These are phyloP conservation scores for Acorus gramineus DNA, from an alignment of 106 monocot species.

Conservation along the genomic window DNA sequence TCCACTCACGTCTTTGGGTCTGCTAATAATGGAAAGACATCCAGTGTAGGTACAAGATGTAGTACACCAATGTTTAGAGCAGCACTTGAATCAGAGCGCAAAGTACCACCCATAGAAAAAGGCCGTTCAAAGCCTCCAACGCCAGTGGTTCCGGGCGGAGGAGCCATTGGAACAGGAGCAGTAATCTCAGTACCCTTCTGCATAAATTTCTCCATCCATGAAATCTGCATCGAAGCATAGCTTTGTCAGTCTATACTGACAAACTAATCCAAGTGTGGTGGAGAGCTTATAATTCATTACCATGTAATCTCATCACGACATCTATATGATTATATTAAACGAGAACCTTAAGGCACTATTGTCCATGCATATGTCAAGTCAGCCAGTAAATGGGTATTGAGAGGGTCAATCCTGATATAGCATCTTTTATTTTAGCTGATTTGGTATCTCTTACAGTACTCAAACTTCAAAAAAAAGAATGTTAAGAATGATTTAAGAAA, in stretches of 20 bases:
- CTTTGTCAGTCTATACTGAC: not conserved
- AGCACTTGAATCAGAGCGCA: conserved; percentile 94
- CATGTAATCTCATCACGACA: too few species aligned
- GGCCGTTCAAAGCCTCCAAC: conserved; percentile 98
- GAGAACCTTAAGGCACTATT: too few species aligned
- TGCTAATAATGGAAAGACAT: conserved; percentile 86
- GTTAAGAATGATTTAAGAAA: too few species aligned
- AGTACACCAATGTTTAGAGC: conserved; percentile 91
- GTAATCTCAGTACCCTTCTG: conserved; percentile 89
- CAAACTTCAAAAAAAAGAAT: too few species aligned
- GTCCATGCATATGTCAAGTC: too few species aligned
- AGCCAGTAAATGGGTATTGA: too few species aligned
- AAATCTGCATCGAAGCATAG: conserved; percentile 45
- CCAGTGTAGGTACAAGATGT: conserved; percentile 86
- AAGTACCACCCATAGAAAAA: conserved; percentile 60
- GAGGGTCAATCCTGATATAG: too few species aligned
- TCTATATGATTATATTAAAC: too few species aligned
- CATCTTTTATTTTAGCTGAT: too few species aligned
- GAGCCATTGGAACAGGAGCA: conserved; percentile 89
- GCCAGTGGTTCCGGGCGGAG: conserved; percentile 78
- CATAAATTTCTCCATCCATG: conserved; percentile 99
- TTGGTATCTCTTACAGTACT: too few species aligned
- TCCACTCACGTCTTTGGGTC: conserved; percentile 67
- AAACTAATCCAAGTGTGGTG: too few species aligned
- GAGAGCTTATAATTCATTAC: too few species aligned